phyloP scores from a whole-genome alignment of 192 early-diverging fungal species.

The Diversispora epigaea region DNA sequence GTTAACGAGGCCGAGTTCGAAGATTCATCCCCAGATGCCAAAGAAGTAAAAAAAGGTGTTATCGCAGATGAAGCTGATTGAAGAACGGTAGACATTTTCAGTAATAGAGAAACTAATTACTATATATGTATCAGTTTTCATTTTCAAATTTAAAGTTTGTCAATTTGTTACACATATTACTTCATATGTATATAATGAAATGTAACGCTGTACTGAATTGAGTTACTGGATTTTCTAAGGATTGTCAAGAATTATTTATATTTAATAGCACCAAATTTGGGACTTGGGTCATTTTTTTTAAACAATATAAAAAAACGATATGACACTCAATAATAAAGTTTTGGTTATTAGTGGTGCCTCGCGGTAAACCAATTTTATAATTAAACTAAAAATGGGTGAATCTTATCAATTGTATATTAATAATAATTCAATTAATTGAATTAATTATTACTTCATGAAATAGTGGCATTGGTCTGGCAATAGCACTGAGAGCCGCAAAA shows the following conservation, averaged over 20 bases:
- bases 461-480: constrained; percentile 79
- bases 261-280: too few species aligned
- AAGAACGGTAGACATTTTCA: constrained; percentile 1
- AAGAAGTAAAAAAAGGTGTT: constrained; percentile 24
- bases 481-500: constrained; percentile 63
- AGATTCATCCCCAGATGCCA: constrained; percentile 14
- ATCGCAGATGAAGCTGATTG: constrained; percentile 32
- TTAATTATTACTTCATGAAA: background rate
- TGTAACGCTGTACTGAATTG: too few species aligned
- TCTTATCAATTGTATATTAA: background rate
- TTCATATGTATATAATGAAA: too few species aligned
- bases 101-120: too few species aligned
- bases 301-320: constrained; percentile 28
- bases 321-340: constrained; percentile 53
- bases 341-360: constrained; percentile 63
- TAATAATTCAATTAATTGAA: background rate
- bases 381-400: background rate
- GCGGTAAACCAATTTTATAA: constrained; percentile 36
- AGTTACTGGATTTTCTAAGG: too few species aligned
- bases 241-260: too few species aligned
- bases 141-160: too few species aligned
- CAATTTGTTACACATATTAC: too few species aligned
- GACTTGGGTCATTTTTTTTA: too few species aligned
- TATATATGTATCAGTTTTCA: too few species aligned
- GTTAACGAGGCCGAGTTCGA: background rate